These are phyloP conservation scores for Leucocoprinus leucothites DNA, from an alignment of 768 basidiomycete species.

Conservation along the genomic window DNA sequence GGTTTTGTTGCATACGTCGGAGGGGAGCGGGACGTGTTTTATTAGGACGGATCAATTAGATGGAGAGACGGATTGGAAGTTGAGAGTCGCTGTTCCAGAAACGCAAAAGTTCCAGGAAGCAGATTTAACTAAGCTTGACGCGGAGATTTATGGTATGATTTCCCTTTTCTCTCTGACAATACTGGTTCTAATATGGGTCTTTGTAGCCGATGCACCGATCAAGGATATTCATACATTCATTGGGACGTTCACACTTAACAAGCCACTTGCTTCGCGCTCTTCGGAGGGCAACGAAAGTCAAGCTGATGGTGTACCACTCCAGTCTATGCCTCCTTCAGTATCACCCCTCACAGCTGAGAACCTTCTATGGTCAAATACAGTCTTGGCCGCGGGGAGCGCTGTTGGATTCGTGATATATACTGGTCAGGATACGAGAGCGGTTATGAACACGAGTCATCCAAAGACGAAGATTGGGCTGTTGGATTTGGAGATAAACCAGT, in stretches of 20 bases:
- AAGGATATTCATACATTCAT: slow-evolving; percentile 97
- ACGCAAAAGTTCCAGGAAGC: slow-evolving; percentile 68
- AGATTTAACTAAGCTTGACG: slow-evolving; percentile 65
- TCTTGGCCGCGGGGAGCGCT: slow-evolving; percentile 91
- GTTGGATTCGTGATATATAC: slow-evolving; percentile 95
- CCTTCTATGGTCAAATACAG: slow-evolving; percentile 95
- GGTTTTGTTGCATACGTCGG: slow-evolving; percentile 83
- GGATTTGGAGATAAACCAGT: slow-evolving; percentile 91
- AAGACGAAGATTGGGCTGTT: slow-evolving; percentile 90
- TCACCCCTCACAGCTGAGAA: slow-evolving; percentile 95
- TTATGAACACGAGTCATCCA: slow-evolving; percentile 98
- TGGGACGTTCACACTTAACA: slow-evolving; percentile 82
- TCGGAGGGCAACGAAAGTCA: slow-evolving; percentile 20
- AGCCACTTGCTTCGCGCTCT: slow-evolving; percentile 29
- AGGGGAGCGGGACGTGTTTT: slow-evolving; percentile 91
- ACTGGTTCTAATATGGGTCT: neutral
- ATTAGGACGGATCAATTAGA: slow-evolving; percentile 97
- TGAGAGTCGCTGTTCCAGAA: slow-evolving; percentile 82
- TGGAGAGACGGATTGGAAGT: slow-evolving; percentile 99
- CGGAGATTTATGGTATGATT: slow-evolving; percentile 81
- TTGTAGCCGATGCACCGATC: slow-evolving; percentile 84
- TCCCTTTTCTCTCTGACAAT: neutral
- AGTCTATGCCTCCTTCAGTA: slow-evolving; percentile 49
- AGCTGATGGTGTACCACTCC: slow-evolving; percentile 32
- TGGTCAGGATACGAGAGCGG: slow-evolving; percentile 91